Evolutionary conservation across 176 grass and related monocot species (phyloP), one percentile per base, ranked within the genome.

Genomic region (Miscanthus lutarioriparius): DNA sequence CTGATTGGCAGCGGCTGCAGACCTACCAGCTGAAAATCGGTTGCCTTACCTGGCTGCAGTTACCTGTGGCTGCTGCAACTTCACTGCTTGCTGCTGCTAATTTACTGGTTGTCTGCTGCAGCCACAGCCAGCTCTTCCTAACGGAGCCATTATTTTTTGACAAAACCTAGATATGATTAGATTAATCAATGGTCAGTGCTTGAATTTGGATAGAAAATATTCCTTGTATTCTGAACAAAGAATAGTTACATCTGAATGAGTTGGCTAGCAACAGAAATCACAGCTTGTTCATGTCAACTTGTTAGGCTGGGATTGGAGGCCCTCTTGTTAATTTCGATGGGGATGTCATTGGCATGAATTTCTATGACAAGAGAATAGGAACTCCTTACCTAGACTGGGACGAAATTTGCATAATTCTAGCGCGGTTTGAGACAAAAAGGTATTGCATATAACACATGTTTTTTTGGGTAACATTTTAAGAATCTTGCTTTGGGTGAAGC

Each of bases 251-350:
- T 68, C 66, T 36, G 32, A 68, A 67, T 68, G 66, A 68, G 66
- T 68, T 68, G 33, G 33, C 32, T 37, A 68, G 66, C 33, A 68
- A 68, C 22, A 70, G 0, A 68, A 68, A 68, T 68, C 33, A 68
- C 33, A 68, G 17, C 16, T 68, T 68, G 66, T 68, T 68, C 66
- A 68, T 68, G 8, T 37, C 19, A 37, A 68, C 32, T 38, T 68
- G 33, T 20, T 68, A 68, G 66, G 32, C 66, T 38, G 66, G 66
- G 66, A 68, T 68, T 68, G 66, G 66, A 68, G 66, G 66, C 66
- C 66, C 66, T 68, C 66, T 68, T 68, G 66, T 68, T 68, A 37
- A 36, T 68, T 22, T 68, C 8, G 7, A 37, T 68, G 66, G 66
- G 66, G 66, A 68, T 22, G 33, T 38, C 33, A 10, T 68, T 68